Evolutionary conservation across 2,329 filamentous ascomycete genomes (phyloP), one percentile per base, ranked within the genome.

Genomic region (Apiospora saccharicola): DNA sequence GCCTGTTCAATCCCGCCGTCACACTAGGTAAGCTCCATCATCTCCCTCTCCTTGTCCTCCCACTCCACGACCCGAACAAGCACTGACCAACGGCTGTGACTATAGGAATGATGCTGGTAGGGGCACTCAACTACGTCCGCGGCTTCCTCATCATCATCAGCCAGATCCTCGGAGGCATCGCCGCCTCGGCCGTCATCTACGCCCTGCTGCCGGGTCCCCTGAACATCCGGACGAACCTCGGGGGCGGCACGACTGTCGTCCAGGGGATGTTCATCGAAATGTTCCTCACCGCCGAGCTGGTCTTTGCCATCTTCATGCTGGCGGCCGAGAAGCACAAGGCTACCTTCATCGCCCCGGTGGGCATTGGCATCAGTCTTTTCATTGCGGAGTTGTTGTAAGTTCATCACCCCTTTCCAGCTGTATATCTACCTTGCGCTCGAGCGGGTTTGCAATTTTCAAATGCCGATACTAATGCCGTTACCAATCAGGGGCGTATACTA

Each of bases 231-330:
- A 57, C 22, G 43, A 46, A 10, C 24, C 51, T 57, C 49, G 51
- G 51, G n/a, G 34, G 69, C 41, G 69, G 69, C 14, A 70, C 69
- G 16, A 64, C 24, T 13, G 51, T 70, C 24, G 46, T 67, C 3
- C 69, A 70, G 41, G 69, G 69, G 5, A 7, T 70, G 22, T 64
- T 70, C 19, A 70, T 70, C 37, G 69, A 70, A 43, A 67, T 70
- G 69, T 70, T 70, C 44, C 69, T 70, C 16, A 70, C 69, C 14
- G 51, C 69, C 16, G 16, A 70, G 51, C 24, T 70, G 3, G 41
- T 70, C 37, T 67, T 70, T 16, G 30, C 69, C 51, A 67, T 70
- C 34, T 70, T 70, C 53, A 70, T 70, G 69, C 51, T 70, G 22
- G 69, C 69, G 24, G 69, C 69, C 24, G 69, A 70, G 57, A 70